A percentile compares a stretch with the other conserved stretches of the same genome.
phyloP scores from a whole-genome alignment of 106 monocot genomes.

The Allium sativum region DNA sequence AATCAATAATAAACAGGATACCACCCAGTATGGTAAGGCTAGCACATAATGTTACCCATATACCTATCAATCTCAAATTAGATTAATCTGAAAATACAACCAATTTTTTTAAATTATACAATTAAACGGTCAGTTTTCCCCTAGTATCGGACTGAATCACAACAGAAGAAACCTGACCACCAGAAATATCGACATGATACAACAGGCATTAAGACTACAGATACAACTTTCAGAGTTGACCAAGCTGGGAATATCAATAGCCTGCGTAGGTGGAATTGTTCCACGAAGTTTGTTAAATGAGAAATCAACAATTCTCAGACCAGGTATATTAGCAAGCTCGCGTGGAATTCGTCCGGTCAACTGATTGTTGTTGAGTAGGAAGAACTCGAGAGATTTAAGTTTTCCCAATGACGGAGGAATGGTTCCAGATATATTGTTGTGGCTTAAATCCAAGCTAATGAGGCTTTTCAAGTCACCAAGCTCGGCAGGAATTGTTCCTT shows the following conservation, averaged over 20 bases:
- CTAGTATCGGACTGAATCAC: no score
- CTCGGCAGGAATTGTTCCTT: constrained; percentile 76
- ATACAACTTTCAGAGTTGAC: constrained; percentile 65
- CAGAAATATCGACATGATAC: constrained; percentile 3
- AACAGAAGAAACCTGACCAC: neutral
- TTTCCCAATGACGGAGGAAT: constrained; percentile 77
- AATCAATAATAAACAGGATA: no score
- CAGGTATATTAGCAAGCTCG: constrained; percentile 60
- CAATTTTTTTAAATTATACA: no score
- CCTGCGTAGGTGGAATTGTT: constrained; percentile 89
- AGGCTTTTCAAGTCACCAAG: constrained; percentile 76
- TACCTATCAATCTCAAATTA: no score
- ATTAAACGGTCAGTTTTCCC: no score
- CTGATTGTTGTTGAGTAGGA: constrained; percentile 82
- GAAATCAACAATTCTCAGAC: constrained; percentile 86
- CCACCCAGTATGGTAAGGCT: no score
- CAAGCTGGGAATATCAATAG: constrained; percentile 82
- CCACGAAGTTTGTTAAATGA: constrained; percentile 91
- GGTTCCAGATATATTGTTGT: constrained; percentile 87
- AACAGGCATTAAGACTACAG: neutral
- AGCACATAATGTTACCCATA: no score
- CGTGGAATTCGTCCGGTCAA: constrained; percentile 73
- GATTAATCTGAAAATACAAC: no score
- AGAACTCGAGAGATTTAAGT: constrained; percentile 85
- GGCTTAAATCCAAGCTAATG: constrained; percentile 89